Base-by-base conservation (phyloP, 306 rosid genomes). In the Boehmeria nivea region DNA sequence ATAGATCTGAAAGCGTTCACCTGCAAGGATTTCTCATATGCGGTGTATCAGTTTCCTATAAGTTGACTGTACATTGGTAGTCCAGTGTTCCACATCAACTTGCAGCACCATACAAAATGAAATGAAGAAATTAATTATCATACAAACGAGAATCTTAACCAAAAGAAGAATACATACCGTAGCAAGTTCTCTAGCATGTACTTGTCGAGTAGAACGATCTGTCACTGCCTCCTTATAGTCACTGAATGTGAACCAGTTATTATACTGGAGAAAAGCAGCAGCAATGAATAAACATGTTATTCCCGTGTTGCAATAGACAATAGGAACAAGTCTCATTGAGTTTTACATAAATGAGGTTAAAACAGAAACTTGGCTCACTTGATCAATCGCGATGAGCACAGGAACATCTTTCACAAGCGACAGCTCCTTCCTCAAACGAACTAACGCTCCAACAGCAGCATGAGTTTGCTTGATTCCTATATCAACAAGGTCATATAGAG, bases 211-310 rank as follows among this genome's bases (percentile, higher is more conserved):
- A 50, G 96, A 87, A 38, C 84, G 96, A 73, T 82, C 71, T 26
- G 83, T 84, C 53, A 81, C 87, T 8, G 99, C 78, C 61, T 87
- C 96, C 75, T 81, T 96, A 22, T 70, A 91, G 73, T 79, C 93
- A 19, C 96, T 87, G 89, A 91, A 91, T 13, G 99, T 84, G 77
- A 87, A 91, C 99, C 99, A 91, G 64, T 69, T 91, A 72, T 91
- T 87, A 75, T 78, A 87, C 99, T 87, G 85, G 64, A 73, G 65
- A 71, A 49, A 74, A 67, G 28, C n/a, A n/a, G n/a, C n/a, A 65
- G 51, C 28, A 65, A 45, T 33, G 61, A 58, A 69, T 65, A 51
- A 69, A 69, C 26, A 23, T 49, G 58, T 39, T 26, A 34, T 40
- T 37, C 39, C 36, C 14, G 28, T 14, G 31, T 44, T 13, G 13